Conservation (phyloP, 169 alveolate species). For the Plasmodium sp. region DNA sequence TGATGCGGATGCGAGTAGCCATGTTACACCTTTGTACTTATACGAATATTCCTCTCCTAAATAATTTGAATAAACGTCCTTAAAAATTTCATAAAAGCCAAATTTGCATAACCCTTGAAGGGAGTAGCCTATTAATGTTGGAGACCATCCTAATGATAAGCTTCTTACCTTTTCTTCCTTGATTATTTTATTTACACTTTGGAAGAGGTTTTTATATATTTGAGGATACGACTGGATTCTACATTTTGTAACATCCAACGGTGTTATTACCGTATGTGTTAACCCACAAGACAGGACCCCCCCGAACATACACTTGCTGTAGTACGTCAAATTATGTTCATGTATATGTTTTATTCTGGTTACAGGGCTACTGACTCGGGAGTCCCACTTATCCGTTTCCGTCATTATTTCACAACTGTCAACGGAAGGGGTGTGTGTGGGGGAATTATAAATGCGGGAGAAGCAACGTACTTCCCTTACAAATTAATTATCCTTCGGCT, state of each 20-base stretch:
- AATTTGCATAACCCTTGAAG: constrained; percentile 98
- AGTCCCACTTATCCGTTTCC: constrained; percentile 75
- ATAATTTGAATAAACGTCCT: constrained; percentile 92
- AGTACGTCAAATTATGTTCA: constrained; percentile 87
- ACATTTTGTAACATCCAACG: constrained; percentile 97
- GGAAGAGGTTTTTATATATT: constrained; percentile 87
- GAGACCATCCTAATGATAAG: constrained; percentile 96
- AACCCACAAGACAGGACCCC: constrained; percentile 97
- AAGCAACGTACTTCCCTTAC: background rate
- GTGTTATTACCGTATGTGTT: constrained; percentile 96
- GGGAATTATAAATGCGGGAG: background rate
- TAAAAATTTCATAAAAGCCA: constrained; percentile 98
- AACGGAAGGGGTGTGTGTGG: background rate
- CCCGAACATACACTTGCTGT: constrained; percentile 96
- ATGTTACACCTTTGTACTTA: constrained; percentile 92
- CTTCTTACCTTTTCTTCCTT: constrained; percentile 93
- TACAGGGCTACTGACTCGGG: constrained; percentile 77
- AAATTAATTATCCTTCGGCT: background rate
- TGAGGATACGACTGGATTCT: constrained; percentile 95
- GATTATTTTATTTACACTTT: constrained; percentile 83
- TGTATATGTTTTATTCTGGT: constrained; percentile 80
- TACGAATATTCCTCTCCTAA: constrained; percentile 90
- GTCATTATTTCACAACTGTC: constrained; percentile 9
- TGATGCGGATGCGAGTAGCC: constrained; percentile 97
- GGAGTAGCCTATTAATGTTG: constrained; percentile 98